Percentiles rank a stretch among this genome's conserved stretches.
phyloP scores from a whole-genome alignment of 2,329 filamentous ascomycete species.

The Neofusicoccum sp. region DNA sequence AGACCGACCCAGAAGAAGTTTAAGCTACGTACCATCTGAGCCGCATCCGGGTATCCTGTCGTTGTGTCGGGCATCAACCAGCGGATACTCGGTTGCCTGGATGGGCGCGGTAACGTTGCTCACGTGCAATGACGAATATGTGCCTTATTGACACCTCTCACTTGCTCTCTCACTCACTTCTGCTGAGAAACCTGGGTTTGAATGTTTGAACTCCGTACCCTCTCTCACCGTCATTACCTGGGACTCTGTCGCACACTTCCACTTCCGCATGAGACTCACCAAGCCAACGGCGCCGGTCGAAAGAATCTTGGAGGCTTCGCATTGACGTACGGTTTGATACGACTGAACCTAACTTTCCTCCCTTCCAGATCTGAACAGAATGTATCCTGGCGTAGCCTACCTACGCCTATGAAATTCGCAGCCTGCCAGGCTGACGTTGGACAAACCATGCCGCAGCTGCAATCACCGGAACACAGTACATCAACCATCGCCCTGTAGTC shows the following conservation, averaged over 20 bases:
- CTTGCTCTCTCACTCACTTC: neutral
- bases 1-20: neutral
- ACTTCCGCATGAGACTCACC: neutral
- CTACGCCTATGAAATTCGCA: neutral
- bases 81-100: neutral
- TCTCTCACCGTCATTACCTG: neutral
- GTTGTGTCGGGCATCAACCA: neutral
- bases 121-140: slow-evolving; percentile 14
- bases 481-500: neutral
- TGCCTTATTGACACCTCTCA: slow-evolving; percentile 4
- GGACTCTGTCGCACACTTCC: neutral
- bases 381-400: too few species aligned
- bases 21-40: neutral
- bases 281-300: neutral
- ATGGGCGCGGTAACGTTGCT: neutral
- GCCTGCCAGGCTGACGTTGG: neutral
- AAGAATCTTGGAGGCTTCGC: too few species aligned
- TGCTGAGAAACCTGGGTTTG: neutral
- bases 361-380: too few species aligned
- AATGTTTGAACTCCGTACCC: neutral
- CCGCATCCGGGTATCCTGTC: too few species aligned
- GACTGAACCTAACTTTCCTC: too few species aligned
- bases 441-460: neutral
- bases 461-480: neutral
- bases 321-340: too few species aligned